Percentiles rank a stretch among this genome's conserved stretches.
These are phyloP conservation scores for Populus tomentosa DNA, from an alignment of 441 rosid species.

Conservation along the genomic window DNA sequence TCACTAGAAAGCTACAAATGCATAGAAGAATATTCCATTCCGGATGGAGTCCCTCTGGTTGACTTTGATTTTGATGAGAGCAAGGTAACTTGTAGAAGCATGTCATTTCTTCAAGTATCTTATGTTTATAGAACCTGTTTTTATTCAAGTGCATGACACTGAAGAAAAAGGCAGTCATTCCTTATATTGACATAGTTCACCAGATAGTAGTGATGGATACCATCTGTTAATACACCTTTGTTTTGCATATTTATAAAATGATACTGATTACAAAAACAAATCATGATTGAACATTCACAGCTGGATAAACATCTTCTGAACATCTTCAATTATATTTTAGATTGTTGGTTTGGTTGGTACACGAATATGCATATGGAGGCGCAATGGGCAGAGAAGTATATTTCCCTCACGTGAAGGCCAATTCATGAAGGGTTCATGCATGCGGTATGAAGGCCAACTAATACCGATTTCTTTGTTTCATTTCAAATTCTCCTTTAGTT, in stretches of 20 bases:
- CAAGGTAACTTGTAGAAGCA: conserved; percentile 52
- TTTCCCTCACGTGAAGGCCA: conserved; percentile 75
- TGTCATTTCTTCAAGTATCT: conserved; percentile 1
- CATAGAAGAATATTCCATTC: conserved; percentile 61
- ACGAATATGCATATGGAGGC: conserved; percentile 80
- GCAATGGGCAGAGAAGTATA: conserved; percentile 58
- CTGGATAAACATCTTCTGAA: neutral
- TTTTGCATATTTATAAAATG: too few species aligned
- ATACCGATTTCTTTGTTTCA: too few species aligned
- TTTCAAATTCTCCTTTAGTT: neutral
- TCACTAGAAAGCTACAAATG: conserved; percentile 60
- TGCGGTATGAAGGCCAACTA: conserved; percentile 53
- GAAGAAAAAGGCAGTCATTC: neutral
- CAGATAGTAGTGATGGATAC: too few species aligned
- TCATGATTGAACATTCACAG: too few species aligned
- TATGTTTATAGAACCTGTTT: neutral
- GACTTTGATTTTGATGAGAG: conserved; percentile 93
- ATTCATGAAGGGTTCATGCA: conserved; percentile 62
- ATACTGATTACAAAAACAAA: too few species aligned
- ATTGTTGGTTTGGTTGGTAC: conserved; percentile 82
- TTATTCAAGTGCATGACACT: conserved; percentile 7
- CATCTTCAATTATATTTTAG: conserved; percentile 30
- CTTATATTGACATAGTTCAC: too few species aligned
- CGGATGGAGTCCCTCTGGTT: conserved; percentile 47
- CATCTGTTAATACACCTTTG: too few species aligned